Base-by-base conservation (phyloP, 176 grass and related monocot species). In the Puya raimondii region DNA sequence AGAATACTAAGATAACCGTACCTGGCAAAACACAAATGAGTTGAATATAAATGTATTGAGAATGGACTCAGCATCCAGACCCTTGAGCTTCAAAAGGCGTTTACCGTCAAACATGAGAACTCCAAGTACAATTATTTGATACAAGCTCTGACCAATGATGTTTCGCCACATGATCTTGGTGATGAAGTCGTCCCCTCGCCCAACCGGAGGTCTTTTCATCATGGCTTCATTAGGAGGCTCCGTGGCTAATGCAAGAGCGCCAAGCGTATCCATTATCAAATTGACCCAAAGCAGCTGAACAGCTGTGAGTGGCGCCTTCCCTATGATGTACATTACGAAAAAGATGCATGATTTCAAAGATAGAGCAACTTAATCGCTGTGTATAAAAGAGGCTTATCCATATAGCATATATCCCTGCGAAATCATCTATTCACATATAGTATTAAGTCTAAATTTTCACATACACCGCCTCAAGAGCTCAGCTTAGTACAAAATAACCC, bases 241-340 rank as follows among this genome's bases (percentile, higher is more conserved):
- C 1, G 92, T 96, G 21, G 92, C 92, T 53, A 96, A 83, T 63
- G 92, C 92, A 47, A 96, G 54, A 12, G 92, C 92, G 1, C 92
- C 92, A 1, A 96, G 83, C 2, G 92, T 96, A 76, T 96, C 92
- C 92, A 96, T 96, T 76, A 91, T 91, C 78, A 96, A 70, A 86
- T 96, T 96, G 52, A 96, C 92, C 92, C 92, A 96, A 49, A 96
- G 73, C 66, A 96, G 69, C 49, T 96, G 92, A 13, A 96, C 92
- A 15, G 90, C 90, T 48, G 88, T 96, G 71, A 96, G 64, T 4
- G 92, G 92, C 1, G 92, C 92, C 22, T 67, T 91, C 64, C 92
- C 92, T 96, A 78, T 71, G 70, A 80, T 23, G 42, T 49, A 29
- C 15, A 25, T 11, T 70, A 74, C 20, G 18, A 3, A 4, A 18